phyloP scores from a whole-genome alignment of 441 rosid species.

The Adansonia rubrostipa region DNA sequence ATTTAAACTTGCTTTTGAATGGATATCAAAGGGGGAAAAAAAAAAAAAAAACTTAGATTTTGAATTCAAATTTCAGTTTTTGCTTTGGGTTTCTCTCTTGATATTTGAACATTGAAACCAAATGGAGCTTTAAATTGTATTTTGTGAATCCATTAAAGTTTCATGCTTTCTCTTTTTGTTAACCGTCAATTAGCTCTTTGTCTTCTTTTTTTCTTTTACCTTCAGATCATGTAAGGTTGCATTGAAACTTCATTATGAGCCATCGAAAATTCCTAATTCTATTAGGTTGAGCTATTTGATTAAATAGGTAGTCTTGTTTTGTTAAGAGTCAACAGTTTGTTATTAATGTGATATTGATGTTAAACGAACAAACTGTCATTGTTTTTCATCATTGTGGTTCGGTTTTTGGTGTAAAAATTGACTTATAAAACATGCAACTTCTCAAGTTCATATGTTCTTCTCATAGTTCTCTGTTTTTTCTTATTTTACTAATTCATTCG shows the following conservation, averaged over 20 bases:
- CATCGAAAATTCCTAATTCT: background rate
- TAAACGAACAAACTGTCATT: background rate
- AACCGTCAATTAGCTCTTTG: background rate
- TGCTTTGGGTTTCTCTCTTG: conserved; percentile 2
- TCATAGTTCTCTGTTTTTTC: background rate
- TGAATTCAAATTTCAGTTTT: background rate
- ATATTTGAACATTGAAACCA: background rate
- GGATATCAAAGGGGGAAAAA: background rate
- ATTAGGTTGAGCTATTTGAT: conserved; percentile 23
- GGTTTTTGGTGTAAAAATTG: conserved; percentile 8
- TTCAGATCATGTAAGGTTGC: background rate
- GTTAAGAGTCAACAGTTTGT: background rate
- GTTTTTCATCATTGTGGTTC: background rate
- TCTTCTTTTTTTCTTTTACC: background rate
- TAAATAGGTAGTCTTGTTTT: conserved; percentile 16
- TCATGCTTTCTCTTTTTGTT: background rate
- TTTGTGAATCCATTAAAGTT: background rate
- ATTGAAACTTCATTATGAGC: background rate
- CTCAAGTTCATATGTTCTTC: background rate
- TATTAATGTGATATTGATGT: conserved; percentile 7
- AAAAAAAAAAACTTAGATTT: background rate
- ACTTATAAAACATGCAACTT: background rate
- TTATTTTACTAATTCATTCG: conserved; percentile 4
- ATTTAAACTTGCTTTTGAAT: background rate
- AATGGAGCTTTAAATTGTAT: background rate